These are phyloP conservation scores for Zygotorulaspora florentina DNA, from an alignment of 805 yeast genomes.

Conservation along the genomic window DNA sequence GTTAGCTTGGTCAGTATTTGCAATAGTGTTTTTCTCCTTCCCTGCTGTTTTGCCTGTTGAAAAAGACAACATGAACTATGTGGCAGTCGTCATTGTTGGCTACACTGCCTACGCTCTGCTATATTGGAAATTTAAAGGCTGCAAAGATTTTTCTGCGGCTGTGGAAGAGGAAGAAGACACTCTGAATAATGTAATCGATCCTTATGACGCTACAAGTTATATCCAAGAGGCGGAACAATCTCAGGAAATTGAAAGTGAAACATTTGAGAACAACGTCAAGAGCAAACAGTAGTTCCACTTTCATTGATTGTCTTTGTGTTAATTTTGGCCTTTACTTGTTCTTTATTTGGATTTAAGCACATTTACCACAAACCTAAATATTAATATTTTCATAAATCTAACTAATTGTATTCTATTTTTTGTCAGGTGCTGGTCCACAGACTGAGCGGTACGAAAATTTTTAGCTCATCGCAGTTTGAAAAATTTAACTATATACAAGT, in stretches of 20 bases:
- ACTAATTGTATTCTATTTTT: neutral
- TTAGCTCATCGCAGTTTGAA: constrained; percentile 14
- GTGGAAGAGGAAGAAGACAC: constrained; percentile 26
- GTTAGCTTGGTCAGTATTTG: constrained; percentile 54
- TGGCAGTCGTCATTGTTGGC: constrained; percentile 51
- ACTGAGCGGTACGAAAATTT: constrained; percentile 11
- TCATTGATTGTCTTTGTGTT: constrained; percentile 2
- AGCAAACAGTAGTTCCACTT: neutral
- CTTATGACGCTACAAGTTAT: constrained; percentile 4
- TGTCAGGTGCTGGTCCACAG: neutral
- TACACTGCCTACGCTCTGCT: constrained; percentile 41
- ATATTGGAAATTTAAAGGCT: constrained; percentile 50
- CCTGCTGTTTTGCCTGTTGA: constrained; percentile 62
- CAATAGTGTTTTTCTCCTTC: constrained; percentile 58
- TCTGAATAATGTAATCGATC: constrained; percentile 5
- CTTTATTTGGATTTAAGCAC: neutral
- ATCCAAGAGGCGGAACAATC: constrained; percentile 2
- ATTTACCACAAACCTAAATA: neutral
- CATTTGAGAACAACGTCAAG: neutral
- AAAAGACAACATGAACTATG: constrained; percentile 63
- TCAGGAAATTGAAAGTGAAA: constrained; percentile 1
- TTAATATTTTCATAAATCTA: neutral
- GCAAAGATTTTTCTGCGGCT: constrained; percentile 31
- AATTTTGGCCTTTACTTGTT: no score
- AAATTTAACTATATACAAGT: neutral